Evolutionary conservation across 73 alveolate genomes (phyloP).

Genomic region (Tetrahymena thermophila): DNA sequence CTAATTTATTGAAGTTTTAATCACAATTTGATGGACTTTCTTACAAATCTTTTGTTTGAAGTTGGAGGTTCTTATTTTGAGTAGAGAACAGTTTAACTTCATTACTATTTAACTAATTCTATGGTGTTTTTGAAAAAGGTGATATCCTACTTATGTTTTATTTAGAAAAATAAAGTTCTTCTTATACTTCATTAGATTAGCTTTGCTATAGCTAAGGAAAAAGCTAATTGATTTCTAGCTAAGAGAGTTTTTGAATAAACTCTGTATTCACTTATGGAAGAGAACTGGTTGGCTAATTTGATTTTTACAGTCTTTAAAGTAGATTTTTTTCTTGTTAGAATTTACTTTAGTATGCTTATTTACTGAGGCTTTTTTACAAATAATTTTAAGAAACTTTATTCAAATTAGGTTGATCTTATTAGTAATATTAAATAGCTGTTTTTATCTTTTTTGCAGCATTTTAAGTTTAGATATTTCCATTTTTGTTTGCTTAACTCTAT

Average conservation of each 20-base stretch:
- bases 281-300: background rate
- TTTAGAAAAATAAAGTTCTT: background rate
- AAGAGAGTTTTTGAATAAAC: background rate
- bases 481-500: background rate
- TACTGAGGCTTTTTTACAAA: background rate
- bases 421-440: background rate
- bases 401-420: background rate
- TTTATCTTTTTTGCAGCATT: background rate
- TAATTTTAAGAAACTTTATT: background rate
- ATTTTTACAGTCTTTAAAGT: background rate
- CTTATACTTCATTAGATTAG: background rate
- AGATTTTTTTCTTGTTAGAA: background rate
- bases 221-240: background rate
- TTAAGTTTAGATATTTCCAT: background rate
- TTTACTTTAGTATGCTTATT: background rate
- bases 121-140: background rate
- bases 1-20: background rate
- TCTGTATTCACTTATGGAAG: background rate
- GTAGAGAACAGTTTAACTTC: background rate
- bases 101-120: no score
- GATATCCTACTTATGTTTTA: background rate
- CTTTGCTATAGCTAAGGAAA: background rate
- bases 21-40: background rate
- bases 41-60: background rate
- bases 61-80: background rate